Evolutionary conservation across 768 basidiomycete genomes (phyloP).

Genomic region (Mycena polygramma): DNA sequence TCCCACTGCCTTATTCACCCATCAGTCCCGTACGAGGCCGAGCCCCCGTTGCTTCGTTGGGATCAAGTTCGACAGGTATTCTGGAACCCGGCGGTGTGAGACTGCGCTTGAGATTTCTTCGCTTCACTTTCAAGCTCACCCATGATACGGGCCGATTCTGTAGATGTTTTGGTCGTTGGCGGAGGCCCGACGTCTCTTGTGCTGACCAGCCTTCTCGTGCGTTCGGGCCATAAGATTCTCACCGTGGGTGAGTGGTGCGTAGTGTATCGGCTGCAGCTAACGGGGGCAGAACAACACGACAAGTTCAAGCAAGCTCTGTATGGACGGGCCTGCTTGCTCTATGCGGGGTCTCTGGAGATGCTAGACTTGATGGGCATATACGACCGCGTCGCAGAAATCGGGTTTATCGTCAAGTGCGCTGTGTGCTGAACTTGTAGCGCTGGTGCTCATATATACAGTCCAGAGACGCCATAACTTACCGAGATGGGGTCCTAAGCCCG

Average conservation of each 20-base stretch:
- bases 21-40: no score
- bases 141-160: neutral
- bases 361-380: constrained; percentile 17
- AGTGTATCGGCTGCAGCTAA: neutral
- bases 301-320: constrained; percentile 13
- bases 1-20: no score
- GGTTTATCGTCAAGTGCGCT: constrained; percentile 10
- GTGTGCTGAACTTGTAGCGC: neutral
- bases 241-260: neutral
- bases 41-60: no score
- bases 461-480: constrained; percentile 4
- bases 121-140: no score
- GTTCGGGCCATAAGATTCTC: constrained; percentile 5
- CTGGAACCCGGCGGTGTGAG: no score
- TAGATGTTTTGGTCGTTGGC: constrained; percentile 20
- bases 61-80: no score
- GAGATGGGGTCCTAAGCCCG: neutral
- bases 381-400: constrained; percentile 18
- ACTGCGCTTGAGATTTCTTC: no score
- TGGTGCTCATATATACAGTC: neutral
- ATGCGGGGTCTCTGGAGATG: constrained; percentile 8
- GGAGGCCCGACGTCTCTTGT: constrained; percentile 17
- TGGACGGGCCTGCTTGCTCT: constrained; percentile 15
- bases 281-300: constrained; percentile 18
- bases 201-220: constrained; percentile 21